Conservation (phyloP, 2,329 filamentous ascomycete genomes). For the Pestalotiopsis sp. region DNA sequence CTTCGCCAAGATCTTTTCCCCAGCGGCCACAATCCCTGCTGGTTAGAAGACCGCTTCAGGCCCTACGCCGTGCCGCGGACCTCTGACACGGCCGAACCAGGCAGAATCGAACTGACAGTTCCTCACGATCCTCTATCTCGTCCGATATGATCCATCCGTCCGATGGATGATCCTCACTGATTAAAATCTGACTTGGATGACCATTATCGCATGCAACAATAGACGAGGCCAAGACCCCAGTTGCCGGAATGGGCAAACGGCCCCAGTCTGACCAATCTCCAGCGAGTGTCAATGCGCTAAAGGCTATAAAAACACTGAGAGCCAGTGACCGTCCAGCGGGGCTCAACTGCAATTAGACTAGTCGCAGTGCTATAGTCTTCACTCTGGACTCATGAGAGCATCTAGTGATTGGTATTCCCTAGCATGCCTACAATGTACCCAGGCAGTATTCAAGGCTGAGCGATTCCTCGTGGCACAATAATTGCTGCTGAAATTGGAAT, state of each 20-base stretch:
- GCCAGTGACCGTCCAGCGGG: not conserved
- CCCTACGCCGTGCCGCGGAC: not conserved
- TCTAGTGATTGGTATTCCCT: no score
- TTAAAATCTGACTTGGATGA: no score
- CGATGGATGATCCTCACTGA: no score
- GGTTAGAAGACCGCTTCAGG: not conserved
- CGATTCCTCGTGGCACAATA: no score
- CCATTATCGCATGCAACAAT: no score
- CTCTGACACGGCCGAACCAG: not conserved
- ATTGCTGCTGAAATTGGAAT: no score
- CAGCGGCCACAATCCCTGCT: not conserved
- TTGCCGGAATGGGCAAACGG: not conserved
- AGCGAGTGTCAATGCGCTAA: not conserved
- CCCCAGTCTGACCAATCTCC: not conserved
- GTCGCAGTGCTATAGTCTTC: not conserved
- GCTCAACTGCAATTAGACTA: not conserved
- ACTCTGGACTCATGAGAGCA: no score
- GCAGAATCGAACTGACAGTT: not conserved
- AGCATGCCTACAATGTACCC: no score
- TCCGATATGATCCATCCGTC: not conserved
- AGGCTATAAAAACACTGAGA: not conserved
- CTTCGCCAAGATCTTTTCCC: not conserved
- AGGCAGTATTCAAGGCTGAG: no score
- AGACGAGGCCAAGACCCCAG: not conserved
- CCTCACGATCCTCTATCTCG: not conserved